Conservation (phyloP, 257 asterid species). For the Nicotiana otophora region DNA sequence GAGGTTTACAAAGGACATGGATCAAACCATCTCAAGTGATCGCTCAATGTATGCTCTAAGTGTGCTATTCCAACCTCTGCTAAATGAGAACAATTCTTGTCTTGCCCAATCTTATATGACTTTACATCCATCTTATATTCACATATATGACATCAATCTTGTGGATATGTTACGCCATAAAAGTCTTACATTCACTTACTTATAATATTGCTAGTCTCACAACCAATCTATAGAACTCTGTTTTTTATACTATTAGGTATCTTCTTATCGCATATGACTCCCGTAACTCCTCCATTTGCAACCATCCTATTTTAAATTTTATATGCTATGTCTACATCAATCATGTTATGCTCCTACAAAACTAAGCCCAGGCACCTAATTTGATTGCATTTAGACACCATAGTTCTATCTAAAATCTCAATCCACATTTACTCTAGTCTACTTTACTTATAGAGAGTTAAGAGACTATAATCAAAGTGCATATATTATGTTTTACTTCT, state of each 20-base stretch:
- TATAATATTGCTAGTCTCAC: not conserved
- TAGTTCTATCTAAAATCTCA: not conserved
- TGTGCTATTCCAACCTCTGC: not conserved
- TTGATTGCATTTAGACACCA: not conserved
- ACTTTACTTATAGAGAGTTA: not conserved
- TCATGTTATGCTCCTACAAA: not conserved
- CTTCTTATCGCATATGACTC: no score
- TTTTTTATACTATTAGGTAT: not conserved
- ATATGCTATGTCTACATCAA: not conserved
- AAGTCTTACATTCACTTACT: not conserved
- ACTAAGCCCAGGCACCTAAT: not conserved
- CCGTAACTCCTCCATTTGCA: not conserved
- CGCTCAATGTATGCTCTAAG: not conserved
- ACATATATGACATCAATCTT: not conserved
- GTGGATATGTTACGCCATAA: not conserved
- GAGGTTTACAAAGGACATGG: not conserved
- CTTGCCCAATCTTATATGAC: not conserved
- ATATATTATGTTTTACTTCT: not conserved
- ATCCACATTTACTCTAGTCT: not conserved
- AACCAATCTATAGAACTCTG: not conserved
- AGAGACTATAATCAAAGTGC: not conserved
- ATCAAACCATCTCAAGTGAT: not conserved
- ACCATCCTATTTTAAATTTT: not conserved
- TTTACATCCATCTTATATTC: not conserved
- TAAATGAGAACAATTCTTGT: not conserved